phyloP scores from a whole-genome alignment of 148 eudicot species.

The Suaeda aralocaspica region DNA sequence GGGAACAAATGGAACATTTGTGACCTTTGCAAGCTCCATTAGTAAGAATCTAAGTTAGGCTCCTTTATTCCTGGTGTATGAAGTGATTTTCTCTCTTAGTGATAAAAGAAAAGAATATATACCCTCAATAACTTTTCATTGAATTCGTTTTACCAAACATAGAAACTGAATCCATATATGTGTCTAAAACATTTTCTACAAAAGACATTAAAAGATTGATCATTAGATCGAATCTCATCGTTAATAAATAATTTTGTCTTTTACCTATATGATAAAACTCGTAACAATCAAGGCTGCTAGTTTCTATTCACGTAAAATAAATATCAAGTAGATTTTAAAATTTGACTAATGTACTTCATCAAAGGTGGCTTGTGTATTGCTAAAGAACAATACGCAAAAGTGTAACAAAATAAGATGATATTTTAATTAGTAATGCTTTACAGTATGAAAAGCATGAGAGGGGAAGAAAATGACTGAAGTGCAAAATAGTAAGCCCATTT shows the following conservation, averaged over 20 bases:
- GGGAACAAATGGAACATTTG: background rate
- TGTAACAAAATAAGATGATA: background rate
- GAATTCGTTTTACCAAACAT: background rate
- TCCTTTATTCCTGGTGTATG: background rate
- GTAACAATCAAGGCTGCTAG: no score
- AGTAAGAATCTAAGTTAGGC: background rate
- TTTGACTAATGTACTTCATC: no score
- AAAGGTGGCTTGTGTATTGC: no score
- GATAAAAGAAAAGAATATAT: background rate
- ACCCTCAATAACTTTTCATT: background rate
- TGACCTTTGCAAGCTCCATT: background rate
- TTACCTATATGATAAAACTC: no score
- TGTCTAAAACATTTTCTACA: no score
- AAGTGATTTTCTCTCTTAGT: background rate
- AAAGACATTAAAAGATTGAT: no score
- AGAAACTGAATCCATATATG: no score
- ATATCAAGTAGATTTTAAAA: no score
- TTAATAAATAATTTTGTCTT: no score
- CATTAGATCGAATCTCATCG: no score
- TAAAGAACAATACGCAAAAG: background rate
- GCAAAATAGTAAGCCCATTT: background rate
- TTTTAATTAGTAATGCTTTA: slow-evolving; percentile 4
- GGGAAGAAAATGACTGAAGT: slow-evolving; percentile 11
- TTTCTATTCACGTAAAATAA: no score
- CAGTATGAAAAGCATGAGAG: background rate